Evolutionary conservation across 1,284 basidiomycete species (phyloP), one percentile per base, ranked within the genome.

Genomic region (Tilletia walkeri): DNA sequence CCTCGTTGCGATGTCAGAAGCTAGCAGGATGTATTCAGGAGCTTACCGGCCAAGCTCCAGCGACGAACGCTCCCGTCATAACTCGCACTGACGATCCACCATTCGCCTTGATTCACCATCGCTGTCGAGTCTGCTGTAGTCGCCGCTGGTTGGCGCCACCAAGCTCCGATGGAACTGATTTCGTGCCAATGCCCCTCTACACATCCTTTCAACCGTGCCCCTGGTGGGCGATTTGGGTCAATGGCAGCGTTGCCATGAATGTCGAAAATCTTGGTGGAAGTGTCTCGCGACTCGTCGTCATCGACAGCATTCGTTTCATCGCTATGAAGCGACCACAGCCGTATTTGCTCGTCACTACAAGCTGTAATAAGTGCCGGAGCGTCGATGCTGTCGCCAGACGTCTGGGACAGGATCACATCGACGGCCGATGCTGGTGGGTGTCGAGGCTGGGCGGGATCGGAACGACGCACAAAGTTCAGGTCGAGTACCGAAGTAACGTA

Each of bases 161-260:
- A 79, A 9, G 66, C 20, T 10, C 68, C 66, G 12, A 79, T 49
- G 1, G 72, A 65, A 20, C 72, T 73, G 47, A 78, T 63, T 53
- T 79, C 76, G 68, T 80, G 76, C 78, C 78, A 80, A 66, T 80
- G 79, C 3, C 69, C 78, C 53, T 79, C 79, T 3, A 75, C 54
- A 30, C 45, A 38, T 9, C 45, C 67, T 9, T 24, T 45, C 24
- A n/a, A 54, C 48, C 16, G 65, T 39, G 54, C 59, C 20, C 59
- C 48, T 5, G 5, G n/a, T 14, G 53, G 7, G 4, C 39, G 53
- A 18, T n/a, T 20, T 7, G n/a, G 5, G 12, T 36, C 38, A 2
- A 53, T 20, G 4, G 53, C 59, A n/a, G 59, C 67, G 18, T 45
- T 49, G 53, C 67, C 53, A 53, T 56, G 67, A 30, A 67, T 61